These are phyloP conservation scores for Coprinopsis cinerea DNA, from an alignment of 768 basidiomycete genomes.

Conservation along the genomic window DNA sequence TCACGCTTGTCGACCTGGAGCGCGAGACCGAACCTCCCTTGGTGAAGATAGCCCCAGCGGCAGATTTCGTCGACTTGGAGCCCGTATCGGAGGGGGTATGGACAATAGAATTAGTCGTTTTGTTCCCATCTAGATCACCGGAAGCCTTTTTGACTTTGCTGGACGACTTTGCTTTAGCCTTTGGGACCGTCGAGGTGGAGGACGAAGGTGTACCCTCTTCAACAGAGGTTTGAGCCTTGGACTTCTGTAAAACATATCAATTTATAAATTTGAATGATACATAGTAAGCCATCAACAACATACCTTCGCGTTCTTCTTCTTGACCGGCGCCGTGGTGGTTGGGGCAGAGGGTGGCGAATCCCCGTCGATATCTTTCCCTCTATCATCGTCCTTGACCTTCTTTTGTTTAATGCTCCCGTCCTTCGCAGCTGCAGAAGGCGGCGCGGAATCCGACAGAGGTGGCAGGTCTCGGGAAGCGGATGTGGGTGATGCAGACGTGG, in stretches of 20 bases:
- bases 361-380: conserved; percentile 19
- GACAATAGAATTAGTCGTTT: conserved; percentile 14
- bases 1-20: conserved; percentile 66
- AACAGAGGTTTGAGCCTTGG: conserved; percentile 20
- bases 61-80: conserved; percentile 14
- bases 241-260: conserved; percentile 12
- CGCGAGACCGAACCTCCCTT: conserved; percentile 38
- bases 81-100: conserved; percentile 14
- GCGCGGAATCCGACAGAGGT: too few relatives aligned
- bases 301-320: conserved; percentile 43
- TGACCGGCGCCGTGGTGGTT: conserved; percentile 16
- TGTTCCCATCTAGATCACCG: conserved; percentile 19
- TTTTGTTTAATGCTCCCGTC: neutral
- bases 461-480: too few relatives aligned
- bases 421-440: neutral
- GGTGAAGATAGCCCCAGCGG: conserved; percentile 13
- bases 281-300: conserved; percentile 13
- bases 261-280: conserved; percentile 5
- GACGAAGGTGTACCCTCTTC: conserved; percentile 6
- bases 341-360: conserved; percentile 13
- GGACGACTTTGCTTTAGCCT: neutral
- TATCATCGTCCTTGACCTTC: conserved; percentile 25
- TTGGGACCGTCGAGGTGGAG: neutral
- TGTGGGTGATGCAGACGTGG: too few relatives aligned
- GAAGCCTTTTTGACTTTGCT: conserved; percentile 12